phyloP scores from a whole-genome alignment of 164 flowering plant genomes.

The Litsea cubeba region DNA sequence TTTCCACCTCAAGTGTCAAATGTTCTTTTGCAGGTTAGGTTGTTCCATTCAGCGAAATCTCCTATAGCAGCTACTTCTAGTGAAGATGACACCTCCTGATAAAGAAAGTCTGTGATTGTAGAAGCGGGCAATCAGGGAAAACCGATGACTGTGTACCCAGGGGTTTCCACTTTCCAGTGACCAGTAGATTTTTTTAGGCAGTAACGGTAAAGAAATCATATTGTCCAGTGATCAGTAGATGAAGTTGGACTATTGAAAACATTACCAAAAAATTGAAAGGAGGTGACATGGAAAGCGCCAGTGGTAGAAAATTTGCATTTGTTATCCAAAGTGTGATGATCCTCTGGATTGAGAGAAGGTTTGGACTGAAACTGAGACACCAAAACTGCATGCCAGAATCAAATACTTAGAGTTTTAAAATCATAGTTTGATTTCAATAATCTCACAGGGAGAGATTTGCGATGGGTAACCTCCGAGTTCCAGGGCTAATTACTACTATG shows the following conservation, averaged over 20 bases:
- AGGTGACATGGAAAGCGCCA: background rate
- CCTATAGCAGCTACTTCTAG: conserved; percentile 7
- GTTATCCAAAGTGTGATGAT: background rate
- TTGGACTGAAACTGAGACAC: too few relatives aligned
- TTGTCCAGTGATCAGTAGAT: too few relatives aligned
- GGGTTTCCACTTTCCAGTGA: background rate
- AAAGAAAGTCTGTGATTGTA: background rate
- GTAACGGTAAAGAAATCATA: too few relatives aligned
- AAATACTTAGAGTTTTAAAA: too few relatives aligned
- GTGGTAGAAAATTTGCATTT: background rate
- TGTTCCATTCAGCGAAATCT: conserved; percentile 27
- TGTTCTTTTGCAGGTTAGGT: conserved; percentile 24
- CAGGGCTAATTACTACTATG: too few relatives aligned
- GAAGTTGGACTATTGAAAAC: too few relatives aligned
- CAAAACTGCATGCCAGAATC: too few relatives aligned
- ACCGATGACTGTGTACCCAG: background rate
- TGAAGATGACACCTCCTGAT: conserved; percentile 2
- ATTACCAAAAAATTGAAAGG: background rate
- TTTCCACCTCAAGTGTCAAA: background rate
- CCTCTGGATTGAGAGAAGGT: background rate
- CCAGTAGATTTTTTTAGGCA: background rate
- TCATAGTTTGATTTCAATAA: too few relatives aligned
- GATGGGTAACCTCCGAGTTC: too few relatives aligned
- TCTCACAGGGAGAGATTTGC: too few relatives aligned
- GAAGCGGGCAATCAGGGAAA: background rate